Conservation (phyloP, 2,329 filamentous ascomycete genomes). For the Diaporthe citriasiana region DNA sequence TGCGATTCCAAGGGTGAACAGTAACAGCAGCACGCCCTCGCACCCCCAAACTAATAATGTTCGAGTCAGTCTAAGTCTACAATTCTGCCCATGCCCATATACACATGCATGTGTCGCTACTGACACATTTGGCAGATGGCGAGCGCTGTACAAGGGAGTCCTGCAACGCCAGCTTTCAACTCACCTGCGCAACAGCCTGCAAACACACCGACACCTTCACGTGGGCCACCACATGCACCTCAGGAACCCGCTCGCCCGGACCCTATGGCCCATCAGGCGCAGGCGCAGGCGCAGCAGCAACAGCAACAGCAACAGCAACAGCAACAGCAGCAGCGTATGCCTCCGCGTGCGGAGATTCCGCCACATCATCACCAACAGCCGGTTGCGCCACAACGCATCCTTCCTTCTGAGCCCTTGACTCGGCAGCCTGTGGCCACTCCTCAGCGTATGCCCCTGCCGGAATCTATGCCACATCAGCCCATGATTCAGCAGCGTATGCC, state of each 20-base stretch:
- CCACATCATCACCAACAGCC: conserved; percentile 25
- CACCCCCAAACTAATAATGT: neutral
- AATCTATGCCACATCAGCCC: conserved; percentile 16
- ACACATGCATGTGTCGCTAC: neutral
- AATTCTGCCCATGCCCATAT: neutral
- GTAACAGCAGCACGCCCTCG: conserved; percentile 8
- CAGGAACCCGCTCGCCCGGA: conserved; percentile 18
- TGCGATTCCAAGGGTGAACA: conserved; percentile 10
- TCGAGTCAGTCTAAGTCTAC: conserved; percentile 9
- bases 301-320: neutral
- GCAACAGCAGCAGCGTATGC: conserved; percentile 2
- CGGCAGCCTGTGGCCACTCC: conserved; percentile 7
- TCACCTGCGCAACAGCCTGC: conserved; percentile 11
- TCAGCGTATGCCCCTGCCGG: conserved; percentile 26
- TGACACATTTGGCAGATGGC: conserved; percentile 14
- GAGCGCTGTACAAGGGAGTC: neutral
- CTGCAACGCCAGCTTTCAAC: conserved; percentile 12
- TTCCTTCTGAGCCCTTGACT: conserved; percentile 14
- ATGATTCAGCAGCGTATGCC: conserved; percentile 27
- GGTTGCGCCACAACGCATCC: conserved; percentile 19
- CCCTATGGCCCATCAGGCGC: neutral
- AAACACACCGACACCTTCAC: neutral
- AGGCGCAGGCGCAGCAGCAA: neutral
- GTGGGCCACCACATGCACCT: neutral
- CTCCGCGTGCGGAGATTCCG: neutral